phyloP scores from a whole-genome alignment of 768 basidiomycete genomes.

The Podaxis pistillaris region DNA sequence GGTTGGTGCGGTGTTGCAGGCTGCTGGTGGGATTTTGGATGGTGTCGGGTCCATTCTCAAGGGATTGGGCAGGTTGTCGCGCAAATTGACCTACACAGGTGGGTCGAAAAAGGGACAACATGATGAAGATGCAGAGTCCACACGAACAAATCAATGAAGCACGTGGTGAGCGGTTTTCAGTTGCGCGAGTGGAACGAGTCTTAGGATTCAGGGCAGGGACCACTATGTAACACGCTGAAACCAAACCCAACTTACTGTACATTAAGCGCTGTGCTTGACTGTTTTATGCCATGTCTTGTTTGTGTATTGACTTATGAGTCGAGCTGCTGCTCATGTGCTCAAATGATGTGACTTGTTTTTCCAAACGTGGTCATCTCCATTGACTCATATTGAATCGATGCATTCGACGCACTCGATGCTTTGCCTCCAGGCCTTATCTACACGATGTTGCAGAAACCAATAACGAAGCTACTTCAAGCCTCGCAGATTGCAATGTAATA shows the following conservation, averaged over 20 bases:
- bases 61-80: not conserved
- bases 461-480: not conserved
- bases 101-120: not conserved
- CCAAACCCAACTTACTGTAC: not conserved
- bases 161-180: not conserved
- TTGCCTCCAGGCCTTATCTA: not conserved
- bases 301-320: too few relatives aligned
- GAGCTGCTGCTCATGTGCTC: too few relatives aligned
- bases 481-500: not conserved
- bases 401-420: too few relatives aligned
- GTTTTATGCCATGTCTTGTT: too few relatives aligned
- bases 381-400: too few relatives aligned
- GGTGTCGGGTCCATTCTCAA: constrained; percentile 5
- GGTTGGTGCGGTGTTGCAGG: constrained; percentile 8
- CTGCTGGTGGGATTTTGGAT: constrained; percentile 3
- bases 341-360: too few relatives aligned
- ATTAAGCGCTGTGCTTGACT: too few relatives aligned
- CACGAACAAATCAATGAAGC: not conserved
- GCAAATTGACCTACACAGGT: not conserved
- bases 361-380: too few relatives aligned
- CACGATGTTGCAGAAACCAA: not conserved
- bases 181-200: not conserved
- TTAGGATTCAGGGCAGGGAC: not conserved
- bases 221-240: not conserved
- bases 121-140: not conserved